These are phyloP conservation scores for Dioscorea alata DNA, from an alignment of 106 monocot genomes.

Conservation along the genomic window DNA sequence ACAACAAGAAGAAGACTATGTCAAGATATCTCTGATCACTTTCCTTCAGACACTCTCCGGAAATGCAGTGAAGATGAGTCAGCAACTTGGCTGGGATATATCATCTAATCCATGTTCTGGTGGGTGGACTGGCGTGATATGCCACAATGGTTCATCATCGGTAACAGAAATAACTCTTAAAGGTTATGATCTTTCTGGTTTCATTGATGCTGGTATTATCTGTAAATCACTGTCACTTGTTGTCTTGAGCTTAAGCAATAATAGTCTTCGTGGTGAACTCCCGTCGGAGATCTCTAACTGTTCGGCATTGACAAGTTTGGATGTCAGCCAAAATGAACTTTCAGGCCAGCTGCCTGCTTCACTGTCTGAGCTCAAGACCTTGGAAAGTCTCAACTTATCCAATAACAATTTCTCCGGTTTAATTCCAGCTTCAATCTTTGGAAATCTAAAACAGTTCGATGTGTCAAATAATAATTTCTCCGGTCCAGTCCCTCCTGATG, in stretches of 20 bases:
- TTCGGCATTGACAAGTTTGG: constrained; percentile 18
- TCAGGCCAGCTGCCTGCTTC: constrained; percentile 38
- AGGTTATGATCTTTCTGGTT: constrained; percentile 13
- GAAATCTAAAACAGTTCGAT: not conserved
- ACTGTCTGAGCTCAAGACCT: constrained; percentile 14
- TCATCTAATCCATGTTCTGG: constrained; percentile 24
- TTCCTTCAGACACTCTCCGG: too few species aligned
- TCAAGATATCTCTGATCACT: too few species aligned
- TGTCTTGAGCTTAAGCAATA: constrained; percentile 12
- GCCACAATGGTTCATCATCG: not conserved
- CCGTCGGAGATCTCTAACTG: constrained; percentile 22
- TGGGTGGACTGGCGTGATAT: constrained; percentile 12
- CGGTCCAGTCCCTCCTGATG: constrained; percentile 15
- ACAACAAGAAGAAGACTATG: too few species aligned
- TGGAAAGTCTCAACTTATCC: constrained; percentile 33
- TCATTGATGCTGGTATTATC: constrained; percentile 18
- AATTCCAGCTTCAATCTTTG: not conserved
- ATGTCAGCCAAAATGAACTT: constrained; percentile 23
- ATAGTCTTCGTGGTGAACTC: constrained; percentile 14
- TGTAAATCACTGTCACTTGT: constrained; percentile 11
- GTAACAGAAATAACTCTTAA: constrained; percentile 3
- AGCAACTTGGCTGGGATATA: too few species aligned
- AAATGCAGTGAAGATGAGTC: too few species aligned
- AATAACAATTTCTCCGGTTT: not conserved
- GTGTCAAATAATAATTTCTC: not conserved